Evolutionary conservation across 306 rosid species (phyloP), one percentile per base, ranked within the genome.

Genomic region (Fragaria nilgerrensis): DNA sequence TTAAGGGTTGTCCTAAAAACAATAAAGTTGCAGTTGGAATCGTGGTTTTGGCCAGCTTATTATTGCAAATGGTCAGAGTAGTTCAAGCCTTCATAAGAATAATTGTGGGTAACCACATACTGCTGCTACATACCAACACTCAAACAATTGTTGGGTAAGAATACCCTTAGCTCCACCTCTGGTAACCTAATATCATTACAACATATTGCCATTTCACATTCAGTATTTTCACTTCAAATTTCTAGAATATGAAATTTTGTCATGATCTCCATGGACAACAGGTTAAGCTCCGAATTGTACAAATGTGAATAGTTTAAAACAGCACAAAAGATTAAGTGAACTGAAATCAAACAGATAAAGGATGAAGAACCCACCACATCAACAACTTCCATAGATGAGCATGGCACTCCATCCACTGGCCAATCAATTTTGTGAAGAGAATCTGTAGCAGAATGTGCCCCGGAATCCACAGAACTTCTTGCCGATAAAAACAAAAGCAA

Each of bases 381-480:
- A 76, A 78, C 84, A 84, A 88, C 77, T 80, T 85, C 81, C 74
- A 83, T 55, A 76, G 83, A 79, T 44, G 86, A 84, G 75, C 48
- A 69, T 22, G 75, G 74, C 53, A 79, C 78, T 61, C 82, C 88
- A 82, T 89, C 85, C 5, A 75, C 64, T 72, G 92, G 88, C 98
- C 96, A 93, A 82, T 89, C 88, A 80, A 91, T 85, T 81, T 95
- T 88, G 85, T 93, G 97, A 85, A 93, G 92, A 55, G 98, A 93
- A 77, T 93, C 77, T 77, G 97, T 93, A 19, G 93, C 91, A 73
- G 73, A 77, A 79, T 91, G 98, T 76, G 90, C 90, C 59, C 98
- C 97, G 78, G 97, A 88, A 77, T 91, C 93, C 82, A 93, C 98
- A 36, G 91, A 81, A 79, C 83, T 77, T 79, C 81, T 86, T 65